phyloP scores from a whole-genome alignment of 192 early-diverging fungal species.

The Rhizoclosmatium sp. region DNA sequence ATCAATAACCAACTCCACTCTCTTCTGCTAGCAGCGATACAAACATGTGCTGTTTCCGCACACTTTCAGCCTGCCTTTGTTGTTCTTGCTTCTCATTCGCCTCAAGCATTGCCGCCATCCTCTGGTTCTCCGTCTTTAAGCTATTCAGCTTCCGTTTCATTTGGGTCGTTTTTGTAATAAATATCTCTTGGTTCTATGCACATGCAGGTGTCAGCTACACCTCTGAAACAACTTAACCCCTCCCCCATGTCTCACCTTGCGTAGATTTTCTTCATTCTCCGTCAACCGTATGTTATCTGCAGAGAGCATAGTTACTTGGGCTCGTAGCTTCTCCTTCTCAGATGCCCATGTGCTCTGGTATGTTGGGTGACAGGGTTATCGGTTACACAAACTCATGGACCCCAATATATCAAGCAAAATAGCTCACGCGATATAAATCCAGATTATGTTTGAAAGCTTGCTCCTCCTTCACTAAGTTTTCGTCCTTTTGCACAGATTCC shows the following conservation, averaged over 20 bases:
- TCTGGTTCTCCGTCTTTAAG: constrained; percentile 26
- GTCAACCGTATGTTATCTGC: constrained; percentile 22
- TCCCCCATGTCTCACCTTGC: neutral
- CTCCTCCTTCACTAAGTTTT: constrained; percentile 27
- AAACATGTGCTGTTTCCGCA: constrained; percentile 35
- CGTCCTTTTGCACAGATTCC: constrained; percentile 34
- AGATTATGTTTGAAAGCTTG: constrained; percentile 34
- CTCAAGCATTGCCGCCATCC: constrained; percentile 27
- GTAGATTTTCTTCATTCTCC: constrained; percentile 18
- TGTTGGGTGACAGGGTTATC: neutral
- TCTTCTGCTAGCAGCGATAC: constrained; percentile 32
- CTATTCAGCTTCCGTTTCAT: constrained; percentile 29
- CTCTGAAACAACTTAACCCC: too few species aligned
- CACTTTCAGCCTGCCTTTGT: constrained; percentile 25
- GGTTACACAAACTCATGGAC: too few species aligned
- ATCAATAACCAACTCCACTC: constrained; percentile 7
- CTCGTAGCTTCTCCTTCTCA: constrained; percentile 24
- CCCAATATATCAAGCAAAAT: neutral
- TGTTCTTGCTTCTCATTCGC: constrained; percentile 23
- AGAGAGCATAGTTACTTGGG: constrained; percentile 27
- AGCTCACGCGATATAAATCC: constrained; percentile 19
- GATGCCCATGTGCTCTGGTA: constrained; percentile 28
- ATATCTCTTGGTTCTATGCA: constrained; percentile 25
- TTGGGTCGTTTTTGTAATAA: constrained; percentile 36
- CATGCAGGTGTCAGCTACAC: neutral